These are phyloP conservation scores for Phytophthora aleatoria DNA, from an alignment of 352 stramenopile genomes.

Conservation along the genomic window DNA sequence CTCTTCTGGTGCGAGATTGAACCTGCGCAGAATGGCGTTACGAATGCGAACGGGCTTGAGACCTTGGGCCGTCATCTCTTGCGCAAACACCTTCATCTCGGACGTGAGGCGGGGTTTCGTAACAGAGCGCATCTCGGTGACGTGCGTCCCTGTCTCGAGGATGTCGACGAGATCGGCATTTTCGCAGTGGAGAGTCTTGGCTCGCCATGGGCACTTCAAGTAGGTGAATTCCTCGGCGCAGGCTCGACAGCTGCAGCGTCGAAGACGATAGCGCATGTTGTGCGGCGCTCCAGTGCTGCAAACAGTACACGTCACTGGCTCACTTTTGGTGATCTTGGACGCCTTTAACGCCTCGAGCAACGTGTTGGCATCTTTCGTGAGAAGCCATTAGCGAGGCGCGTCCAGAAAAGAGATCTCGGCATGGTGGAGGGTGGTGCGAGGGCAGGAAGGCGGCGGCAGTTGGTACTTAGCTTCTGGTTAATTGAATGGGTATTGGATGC, in stretches of 20 bases:
- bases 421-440: neutral
- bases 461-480: neutral
- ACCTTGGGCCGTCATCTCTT: neutral
- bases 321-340: slow-evolving; percentile 10
- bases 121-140: neutral
- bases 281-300: neutral
- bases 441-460: neutral
- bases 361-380: neutral
- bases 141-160: slow-evolving; percentile 1
- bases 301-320: slow-evolving; percentile 3
- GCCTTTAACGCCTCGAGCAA: slow-evolving; percentile 1
- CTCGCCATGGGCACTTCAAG: slow-evolving; percentile 3
- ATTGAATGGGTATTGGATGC: neutral
- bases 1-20: neutral
- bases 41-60: slow-evolving; percentile 6
- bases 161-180: neutral
- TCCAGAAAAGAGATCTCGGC: neutral
- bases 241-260: neutral
- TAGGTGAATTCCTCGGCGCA: slow-evolving; percentile 2
- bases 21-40: neutral
- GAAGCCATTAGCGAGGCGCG: slow-evolving; percentile 2
- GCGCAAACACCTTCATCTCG: neutral
- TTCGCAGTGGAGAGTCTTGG: slow-evolving; percentile 1
- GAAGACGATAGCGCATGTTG: slow-evolving; percentile 9
- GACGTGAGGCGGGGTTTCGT: neutral